A percentile compares a stretch with the other conserved stretches of the same genome.
phyloP scores from a whole-genome alignment of 768 basidiomycete species.

The Hericium erinaceus region DNA sequence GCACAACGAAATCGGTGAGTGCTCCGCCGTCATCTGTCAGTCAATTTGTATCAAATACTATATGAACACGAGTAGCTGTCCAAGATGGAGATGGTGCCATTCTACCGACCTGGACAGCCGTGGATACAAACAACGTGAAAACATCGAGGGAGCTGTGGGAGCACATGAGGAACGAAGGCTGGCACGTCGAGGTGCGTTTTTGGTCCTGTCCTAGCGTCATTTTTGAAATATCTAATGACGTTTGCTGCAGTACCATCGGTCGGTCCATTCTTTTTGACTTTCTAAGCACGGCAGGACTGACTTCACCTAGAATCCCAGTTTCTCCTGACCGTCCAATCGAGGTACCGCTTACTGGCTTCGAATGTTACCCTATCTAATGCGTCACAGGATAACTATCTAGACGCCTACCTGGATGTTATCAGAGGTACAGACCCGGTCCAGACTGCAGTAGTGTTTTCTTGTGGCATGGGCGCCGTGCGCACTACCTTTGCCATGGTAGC shows the following conservation, averaged over 20 bases:
- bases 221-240: background rate
- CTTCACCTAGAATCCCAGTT: slow-evolving; percentile 70
- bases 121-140: slow-evolving; percentile 74
- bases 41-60: background rate
- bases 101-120: slow-evolving; percentile 88
- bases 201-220: slow-evolving; percentile 1
- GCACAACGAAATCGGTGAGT: slow-evolving; percentile 82
- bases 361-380: background rate
- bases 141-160: slow-evolving; percentile 86
- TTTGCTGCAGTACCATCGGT: slow-evolving; percentile 63
- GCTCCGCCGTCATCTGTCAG: background rate
- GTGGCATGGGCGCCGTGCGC: slow-evolving; percentile 94
- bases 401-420: slow-evolving; percentile 83
- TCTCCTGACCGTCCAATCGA: slow-evolving; percentile 88
- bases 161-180: slow-evolving; percentile 68
- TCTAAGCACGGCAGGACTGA: background rate
- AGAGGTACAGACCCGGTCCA: slow-evolving; percentile 66
- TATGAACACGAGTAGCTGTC: slow-evolving; percentile 25
- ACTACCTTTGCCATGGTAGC: slow-evolving; percentile 98
- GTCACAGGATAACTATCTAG: slow-evolving; percentile 82
- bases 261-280: slow-evolving; percentile 11
- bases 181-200: slow-evolving; percentile 76
- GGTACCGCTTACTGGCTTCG: slow-evolving; percentile 27
- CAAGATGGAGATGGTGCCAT: slow-evolving; percentile 72
- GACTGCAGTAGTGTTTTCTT: slow-evolving; percentile 87